These are phyloP conservation scores for Lepidium didymum DNA, from an alignment of 345 rosid genomes.

Conservation along the genomic window DNA sequence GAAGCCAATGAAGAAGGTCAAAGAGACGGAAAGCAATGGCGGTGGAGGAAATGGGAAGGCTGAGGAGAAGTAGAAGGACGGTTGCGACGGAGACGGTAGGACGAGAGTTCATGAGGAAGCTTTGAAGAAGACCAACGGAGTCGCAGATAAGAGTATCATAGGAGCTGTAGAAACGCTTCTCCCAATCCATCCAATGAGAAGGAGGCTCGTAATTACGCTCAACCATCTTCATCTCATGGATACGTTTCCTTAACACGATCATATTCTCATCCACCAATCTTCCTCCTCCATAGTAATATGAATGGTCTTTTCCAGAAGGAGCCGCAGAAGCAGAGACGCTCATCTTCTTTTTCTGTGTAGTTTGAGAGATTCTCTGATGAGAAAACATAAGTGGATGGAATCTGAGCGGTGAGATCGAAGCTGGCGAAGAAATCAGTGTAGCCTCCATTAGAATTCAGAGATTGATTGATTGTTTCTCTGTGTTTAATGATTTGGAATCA, in stretches of 20 bases:
- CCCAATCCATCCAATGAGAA: constrained; percentile 64
- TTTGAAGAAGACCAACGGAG: constrained; percentile 40
- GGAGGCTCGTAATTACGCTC: constrained; percentile 70
- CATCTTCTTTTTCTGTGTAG: neutral
- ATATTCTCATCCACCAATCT: constrained; percentile 51
- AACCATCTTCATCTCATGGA: constrained; percentile 53
- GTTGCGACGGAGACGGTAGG: constrained; percentile 47
- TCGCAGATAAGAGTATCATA: constrained; percentile 52
- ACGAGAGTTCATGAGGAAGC: constrained; percentile 49
- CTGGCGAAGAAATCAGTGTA: constrained; percentile 6
- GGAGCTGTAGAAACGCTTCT: constrained; percentile 42
- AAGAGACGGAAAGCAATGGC: constrained; percentile 22
- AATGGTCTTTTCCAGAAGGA: constrained; percentile 16
- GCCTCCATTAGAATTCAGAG: constrained; percentile 1
- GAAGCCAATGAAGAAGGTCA: constrained; percentile 9
- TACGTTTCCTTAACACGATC: constrained; percentile 51
- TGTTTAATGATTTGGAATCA: neutral
- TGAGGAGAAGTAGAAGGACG: constrained; percentile 34
- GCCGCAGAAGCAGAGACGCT: neutral
- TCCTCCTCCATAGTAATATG: constrained; percentile 27
- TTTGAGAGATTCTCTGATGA: neutral
- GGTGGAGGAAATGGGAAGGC: constrained; percentile 42
- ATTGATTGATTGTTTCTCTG: neutral
- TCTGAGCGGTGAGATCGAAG: neutral
- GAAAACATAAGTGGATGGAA: constrained; percentile 1